phyloP scores from a whole-genome alignment of 768 basidiomycete species.

The Amanita jacksonii region DNA sequence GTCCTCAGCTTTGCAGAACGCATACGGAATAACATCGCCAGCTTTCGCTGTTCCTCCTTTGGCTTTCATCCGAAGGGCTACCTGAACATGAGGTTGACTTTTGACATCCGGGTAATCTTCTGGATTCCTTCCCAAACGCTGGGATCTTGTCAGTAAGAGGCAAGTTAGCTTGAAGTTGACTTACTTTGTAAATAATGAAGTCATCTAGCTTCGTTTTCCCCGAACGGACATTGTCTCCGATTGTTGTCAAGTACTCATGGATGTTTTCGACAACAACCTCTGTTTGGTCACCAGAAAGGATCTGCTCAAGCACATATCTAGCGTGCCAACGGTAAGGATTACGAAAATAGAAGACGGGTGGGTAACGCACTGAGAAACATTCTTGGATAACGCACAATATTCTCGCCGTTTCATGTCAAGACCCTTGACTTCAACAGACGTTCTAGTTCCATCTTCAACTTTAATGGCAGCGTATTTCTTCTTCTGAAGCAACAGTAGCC shows the following conservation, averaged over 20 bases:
- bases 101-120: slow-evolving; percentile 97
- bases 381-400: slow-evolving; percentile 87
- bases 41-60: slow-evolving; percentile 70
- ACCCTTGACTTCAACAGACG: slow-evolving; percentile 88
- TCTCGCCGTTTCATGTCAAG: slow-evolving; percentile 99
- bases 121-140: slow-evolving; percentile 95
- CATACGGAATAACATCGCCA: slow-evolving; percentile 93
- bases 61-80: slow-evolving; percentile 83
- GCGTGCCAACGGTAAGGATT: background rate
- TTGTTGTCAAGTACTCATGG: slow-evolving; percentile 76
- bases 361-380: slow-evolving; percentile 73
- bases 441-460: slow-evolving; percentile 72
- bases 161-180: background rate
- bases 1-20: slow-evolving; percentile 79
- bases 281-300: slow-evolving; percentile 84
- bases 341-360: background rate
- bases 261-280: slow-evolving; percentile 86
- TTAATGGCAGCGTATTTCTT: slow-evolving; percentile 99
- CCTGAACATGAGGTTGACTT: slow-evolving; percentile 93
- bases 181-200: slow-evolving; percentile 89
- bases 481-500: slow-evolving; percentile 89
- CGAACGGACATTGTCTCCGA: slow-evolving; percentile 71
- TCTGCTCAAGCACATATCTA: slow-evolving; percentile 84
- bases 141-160: slow-evolving; percentile 1
- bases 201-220: slow-evolving; percentile 83